Base-by-base conservation (phyloP, 495 filamentous ascomycete species). In the Talaromyces adpressus region DNA sequence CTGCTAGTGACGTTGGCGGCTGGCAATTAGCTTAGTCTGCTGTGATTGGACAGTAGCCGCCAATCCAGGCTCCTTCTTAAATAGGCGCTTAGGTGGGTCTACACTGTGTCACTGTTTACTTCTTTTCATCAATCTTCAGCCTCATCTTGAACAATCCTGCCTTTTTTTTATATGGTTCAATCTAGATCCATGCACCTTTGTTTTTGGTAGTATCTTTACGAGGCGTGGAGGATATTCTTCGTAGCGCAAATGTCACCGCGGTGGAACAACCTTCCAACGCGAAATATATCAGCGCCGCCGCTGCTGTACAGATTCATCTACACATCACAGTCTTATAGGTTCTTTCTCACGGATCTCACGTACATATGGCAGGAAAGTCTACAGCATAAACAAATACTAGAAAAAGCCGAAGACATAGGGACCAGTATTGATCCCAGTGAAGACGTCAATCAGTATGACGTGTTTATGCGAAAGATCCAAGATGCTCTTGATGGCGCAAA, bases 381-480 rank as follows among this genome's bases (percentile, higher is more conserved):
- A 34, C 78, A 85, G 41, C 80, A 83, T 30, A 73, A 74, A 56
- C 79, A 81, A 1, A 91, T 98, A 61, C 71, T 89, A 25, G 72
- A 79, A 41, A 82, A 89, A 61, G 90, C 90, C 23, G 74, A 87
- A 20, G 77, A 86, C 8, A 78, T 85, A 65, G 81, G 85, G 41
- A 89, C 89, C 6, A 88, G 87, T 34, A 97, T 98, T 62, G 94
- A 98, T 73, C 89, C 94, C 1, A 88, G 84, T 65, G 90, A 93
- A 69, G 89, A 88, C 64, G 68, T 78, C 9, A 81, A 85, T 27
- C 91, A 97, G 67, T 79, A 93, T 64, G 68, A 74, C 25, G 83
- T 90, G 18, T 82, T 98, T 34, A 74, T 97, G 9, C 77, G 84
- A 12, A 92, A 91, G 67, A 80, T 98, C 32, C 77, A 82, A 57